Evolutionary conservation across 2,329 filamentous ascomycete genomes (phyloP).

Genomic region (Daldinia sp.): DNA sequence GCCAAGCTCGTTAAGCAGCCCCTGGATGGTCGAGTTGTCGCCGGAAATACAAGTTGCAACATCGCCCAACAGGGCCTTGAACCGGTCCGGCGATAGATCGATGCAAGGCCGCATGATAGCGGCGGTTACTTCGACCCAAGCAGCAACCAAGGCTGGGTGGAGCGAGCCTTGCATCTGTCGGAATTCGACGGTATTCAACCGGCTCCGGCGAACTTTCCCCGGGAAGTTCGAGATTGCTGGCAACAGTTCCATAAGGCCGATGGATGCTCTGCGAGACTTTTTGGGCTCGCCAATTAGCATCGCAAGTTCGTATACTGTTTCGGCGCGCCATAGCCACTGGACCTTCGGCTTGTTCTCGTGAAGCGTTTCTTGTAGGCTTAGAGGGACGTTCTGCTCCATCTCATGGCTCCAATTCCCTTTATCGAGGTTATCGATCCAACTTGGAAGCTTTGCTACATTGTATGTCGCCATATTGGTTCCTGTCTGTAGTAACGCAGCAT

Average conservation of each 20-base stretch:
- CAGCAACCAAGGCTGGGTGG: conserved; percentile 16
- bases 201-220: conserved; percentile 28
- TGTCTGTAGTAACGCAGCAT: conserved; percentile 24
- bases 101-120: conserved; percentile 29
- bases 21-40: conserved; percentile 1
- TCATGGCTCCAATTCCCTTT: conserved; percentile 18
- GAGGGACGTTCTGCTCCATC: conserved; percentile 31
- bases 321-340: conserved; percentile 32
- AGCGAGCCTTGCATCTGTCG: conserved; percentile 35
- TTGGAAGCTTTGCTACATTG: conserved; percentile 15
- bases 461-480: conserved; percentile 27
- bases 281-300: conserved; percentile 22
- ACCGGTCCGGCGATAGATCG: conserved; percentile 10
- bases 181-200: conserved; percentile 30
- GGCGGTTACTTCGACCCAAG: conserved; percentile 26
- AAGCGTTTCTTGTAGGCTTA: conserved; percentile 2
- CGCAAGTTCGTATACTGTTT: conserved; percentile 24
- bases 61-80: background rate
- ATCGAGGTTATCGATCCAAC: conserved; percentile 12
- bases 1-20: conserved; percentile 9
- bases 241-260: conserved; percentile 25
- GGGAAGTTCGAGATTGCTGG: conserved; percentile 20
- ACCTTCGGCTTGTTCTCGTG: conserved; percentile 20
- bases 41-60: conserved; percentile 5
- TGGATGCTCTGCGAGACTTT: conserved; percentile 21